phyloP scores from a whole-genome alignment of 164 flowering plant species.

The Litsea cubeba region DNA sequence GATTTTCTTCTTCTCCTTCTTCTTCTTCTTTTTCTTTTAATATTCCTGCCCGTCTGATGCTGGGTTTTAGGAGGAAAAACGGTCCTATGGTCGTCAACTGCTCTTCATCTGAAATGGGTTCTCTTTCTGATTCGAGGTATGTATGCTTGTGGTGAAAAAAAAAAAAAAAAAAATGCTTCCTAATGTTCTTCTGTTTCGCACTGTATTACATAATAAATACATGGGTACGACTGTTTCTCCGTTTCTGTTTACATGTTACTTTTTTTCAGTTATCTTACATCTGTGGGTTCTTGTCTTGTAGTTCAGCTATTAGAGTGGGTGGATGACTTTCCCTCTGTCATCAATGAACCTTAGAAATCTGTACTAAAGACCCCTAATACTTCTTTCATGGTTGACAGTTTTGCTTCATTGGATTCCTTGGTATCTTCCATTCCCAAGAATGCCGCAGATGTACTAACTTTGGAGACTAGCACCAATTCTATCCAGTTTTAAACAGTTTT shows the following conservation, averaged over 20 bases:
- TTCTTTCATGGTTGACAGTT: no score
- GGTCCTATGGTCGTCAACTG: slow-evolving; percentile 23
- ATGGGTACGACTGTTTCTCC: background rate
- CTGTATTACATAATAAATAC: background rate
- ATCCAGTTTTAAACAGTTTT: no score
- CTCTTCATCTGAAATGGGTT: slow-evolving; percentile 35
- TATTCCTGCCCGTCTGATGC: slow-evolving; percentile 6
- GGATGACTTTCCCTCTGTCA: no score
- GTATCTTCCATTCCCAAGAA: no score
- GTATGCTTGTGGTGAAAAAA: background rate
- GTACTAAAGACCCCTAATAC: no score
- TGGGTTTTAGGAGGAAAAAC: slow-evolving; percentile 9
- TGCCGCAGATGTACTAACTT: no score
- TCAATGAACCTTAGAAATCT: no score
- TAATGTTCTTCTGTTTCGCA: background rate
- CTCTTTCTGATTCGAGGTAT: slow-evolving; percentile 22
- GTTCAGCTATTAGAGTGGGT: no score
- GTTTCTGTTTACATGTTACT: background rate
- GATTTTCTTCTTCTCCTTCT: slow-evolving; percentile 18
- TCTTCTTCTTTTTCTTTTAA: slow-evolving; percentile 19
- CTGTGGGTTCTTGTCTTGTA: no score
- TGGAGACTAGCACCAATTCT: background rate
- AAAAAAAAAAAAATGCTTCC: background rate
- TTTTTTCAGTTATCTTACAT: no score
- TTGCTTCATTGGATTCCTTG: no score